Base-by-base conservation (phyloP, 2,329 filamentous ascomycete species). In the Pestalotiopsis sp. region DNA sequence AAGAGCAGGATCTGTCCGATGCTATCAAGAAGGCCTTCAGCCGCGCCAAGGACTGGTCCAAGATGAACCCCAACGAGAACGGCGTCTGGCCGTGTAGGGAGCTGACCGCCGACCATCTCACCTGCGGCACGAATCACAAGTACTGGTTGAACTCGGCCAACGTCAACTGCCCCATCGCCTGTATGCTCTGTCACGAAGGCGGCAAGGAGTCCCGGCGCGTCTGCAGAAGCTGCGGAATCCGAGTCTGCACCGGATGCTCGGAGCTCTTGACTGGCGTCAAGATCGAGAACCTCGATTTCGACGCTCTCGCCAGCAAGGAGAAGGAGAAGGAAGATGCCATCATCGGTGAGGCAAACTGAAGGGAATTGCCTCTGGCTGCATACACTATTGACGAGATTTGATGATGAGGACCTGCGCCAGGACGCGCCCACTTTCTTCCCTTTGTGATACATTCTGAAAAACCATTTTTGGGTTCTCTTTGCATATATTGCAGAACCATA, bases 171-270 rank as follows among this genome's bases (percentile, higher is more conserved):
- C 81, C 86, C 2, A 79, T 89, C 23, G 80, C 84, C 12, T 90
- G 87, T 75, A 85, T 87, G 76, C 81, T 83, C 3, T 90, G 87
- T 76, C 80, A 81, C 65, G 80, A 79, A 68, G 78, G 80, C 64
- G 85, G 88, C 68, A 72, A 75, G 6, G 80, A 82, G 59, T 77
- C 82, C 70, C 83, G 86, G 45, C 84, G 79, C 77, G 80, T 79
- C 23, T 88, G 86, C 74, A 77, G 77, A 14, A 86, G 84, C 75
- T 88, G 86, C 76, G 80, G 82, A 69, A 72, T 88, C 62, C 83
- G 86, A 65, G 81, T 89, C 68, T 90, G 87, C 76, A 79, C 81
- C 39, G 71, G 77, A 2, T 90, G 87, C 72, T 75, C 80, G 52
- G 81, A 79, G 13, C 74, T 78, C 25, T 75, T 89, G 67, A 78